Evolutionary conservation across 768 basidiomycete species (phyloP).

Genomic region (Boletus rubroflammeus): DNA sequence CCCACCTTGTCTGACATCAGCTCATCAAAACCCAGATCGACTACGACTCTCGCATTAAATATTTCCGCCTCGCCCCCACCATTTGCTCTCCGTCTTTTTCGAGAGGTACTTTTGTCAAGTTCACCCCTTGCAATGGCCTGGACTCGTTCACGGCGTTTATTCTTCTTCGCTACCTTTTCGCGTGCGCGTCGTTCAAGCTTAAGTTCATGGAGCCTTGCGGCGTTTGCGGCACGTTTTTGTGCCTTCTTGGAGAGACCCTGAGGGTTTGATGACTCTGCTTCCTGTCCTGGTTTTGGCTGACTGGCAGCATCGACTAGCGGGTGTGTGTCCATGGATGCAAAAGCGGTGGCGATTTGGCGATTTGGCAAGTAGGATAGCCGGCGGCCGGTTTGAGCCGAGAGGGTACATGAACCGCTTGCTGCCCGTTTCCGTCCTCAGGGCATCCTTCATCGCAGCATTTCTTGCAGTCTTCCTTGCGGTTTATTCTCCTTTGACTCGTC

Average conservation of each 20-base stretch:
- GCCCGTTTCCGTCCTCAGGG: slow-evolving; percentile 3
- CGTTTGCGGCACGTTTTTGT: slow-evolving; percentile 71
- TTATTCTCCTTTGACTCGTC: not conserved
- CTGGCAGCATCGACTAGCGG: slow-evolving; percentile 9
- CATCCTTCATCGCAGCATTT: slow-evolving; percentile 1
- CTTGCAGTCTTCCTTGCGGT: slow-evolving; percentile 2
- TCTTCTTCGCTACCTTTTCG: slow-evolving; percentile 75
- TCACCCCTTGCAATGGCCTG: slow-evolving; percentile 50
- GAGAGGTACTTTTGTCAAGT: slow-evolving; percentile 30
- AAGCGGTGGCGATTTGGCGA: not conserved
- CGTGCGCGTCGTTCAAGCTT: slow-evolving; percentile 74
- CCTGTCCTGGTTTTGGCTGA: slow-evolving; percentile 15
- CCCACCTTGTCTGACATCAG: slow-evolving; percentile 90
- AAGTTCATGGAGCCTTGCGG: slow-evolving; percentile 55
- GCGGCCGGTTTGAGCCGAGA: slow-evolving; percentile 25
- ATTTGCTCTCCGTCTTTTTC: slow-evolving; percentile 21
- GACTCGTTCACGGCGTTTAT: slow-evolving; percentile 59
- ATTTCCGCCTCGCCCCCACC: slow-evolving; percentile 37
- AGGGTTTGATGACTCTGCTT: slow-evolving; percentile 12
- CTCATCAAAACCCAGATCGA: slow-evolving; percentile 92
- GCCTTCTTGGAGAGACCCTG: slow-evolving; percentile 69
- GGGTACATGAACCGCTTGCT: not conserved
- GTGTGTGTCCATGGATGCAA: slow-evolving; percentile 17
- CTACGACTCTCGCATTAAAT: slow-evolving; percentile 64
- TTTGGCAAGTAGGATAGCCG: slow-evolving; percentile 4